These are phyloP conservation scores for Backusella macrospora DNA, from an alignment of 192 early-diverging fungal species.

Conservation along the genomic window DNA sequence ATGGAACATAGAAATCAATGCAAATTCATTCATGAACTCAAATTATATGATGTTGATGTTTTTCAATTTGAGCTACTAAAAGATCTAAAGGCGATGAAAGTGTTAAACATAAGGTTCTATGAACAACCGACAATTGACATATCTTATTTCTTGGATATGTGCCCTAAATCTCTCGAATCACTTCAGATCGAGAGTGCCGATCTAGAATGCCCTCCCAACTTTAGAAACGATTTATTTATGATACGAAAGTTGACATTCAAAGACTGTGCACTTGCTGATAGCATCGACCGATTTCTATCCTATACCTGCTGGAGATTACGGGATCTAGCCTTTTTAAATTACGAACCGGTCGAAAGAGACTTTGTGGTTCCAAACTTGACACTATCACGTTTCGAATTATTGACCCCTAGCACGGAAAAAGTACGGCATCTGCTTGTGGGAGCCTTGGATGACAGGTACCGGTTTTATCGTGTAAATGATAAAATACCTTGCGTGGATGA, in stretches of 20 bases:
- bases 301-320: background rate
- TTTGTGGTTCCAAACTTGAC: background rate
- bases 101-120: slow-evolving; percentile 10
- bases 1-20: background rate
- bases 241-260: background rate
- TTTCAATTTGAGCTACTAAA: background rate
- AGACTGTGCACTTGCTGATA: background rate
- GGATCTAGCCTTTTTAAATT: background rate
- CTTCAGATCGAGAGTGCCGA: slow-evolving; percentile 1
- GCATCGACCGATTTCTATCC: background rate
- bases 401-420: background rate
- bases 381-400: background rate
- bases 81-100: background rate
- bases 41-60: background rate
- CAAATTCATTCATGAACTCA: background rate
- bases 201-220: background rate
- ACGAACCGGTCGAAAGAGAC: background rate
- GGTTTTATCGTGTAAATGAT: background rate
- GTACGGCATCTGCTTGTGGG: background rate
- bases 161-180: background rate
- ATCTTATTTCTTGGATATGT: background rate
- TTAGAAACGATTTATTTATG: background rate
- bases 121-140: background rate
- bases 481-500: background rate
- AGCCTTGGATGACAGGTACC: background rate